Conservation (phyloP, 129 eudicot species). For the Solidago caesia region DNA sequence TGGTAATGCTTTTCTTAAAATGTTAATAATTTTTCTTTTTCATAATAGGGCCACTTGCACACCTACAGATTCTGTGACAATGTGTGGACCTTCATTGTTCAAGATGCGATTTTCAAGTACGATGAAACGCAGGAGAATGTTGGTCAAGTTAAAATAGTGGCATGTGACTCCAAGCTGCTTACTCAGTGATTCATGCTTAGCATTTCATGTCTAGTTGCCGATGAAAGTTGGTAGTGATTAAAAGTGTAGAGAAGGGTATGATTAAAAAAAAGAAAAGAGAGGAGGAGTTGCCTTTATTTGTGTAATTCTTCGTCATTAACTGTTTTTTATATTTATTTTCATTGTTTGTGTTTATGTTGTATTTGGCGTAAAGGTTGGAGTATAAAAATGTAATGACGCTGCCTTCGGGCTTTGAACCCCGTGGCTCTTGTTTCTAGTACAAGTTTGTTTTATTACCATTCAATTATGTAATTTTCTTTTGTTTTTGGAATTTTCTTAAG, state of each 20-base stretch:
- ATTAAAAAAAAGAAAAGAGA: background rate
- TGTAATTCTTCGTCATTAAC: slow-evolving; percentile 18
- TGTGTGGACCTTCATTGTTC: slow-evolving; percentile 95
- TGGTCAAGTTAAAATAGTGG: slow-evolving; percentile 71
- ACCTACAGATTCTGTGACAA: slow-evolving; percentile 92
- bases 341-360: slow-evolving; percentile 21
- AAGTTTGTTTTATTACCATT: slow-evolving; percentile 19
- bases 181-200: slow-evolving; percentile 33
- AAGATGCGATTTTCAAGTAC: slow-evolving; percentile 70
- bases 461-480: background rate
- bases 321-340: background rate
- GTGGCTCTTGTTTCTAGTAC: slow-evolving; percentile 24
- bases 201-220: slow-evolving; percentile 28
- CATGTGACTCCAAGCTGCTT: slow-evolving; percentile 63
- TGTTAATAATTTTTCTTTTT: slow-evolving; percentile 6
- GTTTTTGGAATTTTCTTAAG: background rate
- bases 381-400: slow-evolving; percentile 32
- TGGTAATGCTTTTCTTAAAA: background rate
- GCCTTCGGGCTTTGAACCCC: slow-evolving; percentile 22
- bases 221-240: slow-evolving; percentile 25
- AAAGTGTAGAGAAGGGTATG: slow-evolving; percentile 31
- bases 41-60: slow-evolving; percentile 81
- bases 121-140: slow-evolving; percentile 76
- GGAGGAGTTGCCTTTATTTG: slow-evolving; percentile 24
- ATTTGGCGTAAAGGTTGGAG: slow-evolving; percentile 31